Evolutionary conservation across 1,284 basidiomycete species (phyloP), one percentile per base, ranked within the genome.

Genomic region (Trametes sp.): DNA sequence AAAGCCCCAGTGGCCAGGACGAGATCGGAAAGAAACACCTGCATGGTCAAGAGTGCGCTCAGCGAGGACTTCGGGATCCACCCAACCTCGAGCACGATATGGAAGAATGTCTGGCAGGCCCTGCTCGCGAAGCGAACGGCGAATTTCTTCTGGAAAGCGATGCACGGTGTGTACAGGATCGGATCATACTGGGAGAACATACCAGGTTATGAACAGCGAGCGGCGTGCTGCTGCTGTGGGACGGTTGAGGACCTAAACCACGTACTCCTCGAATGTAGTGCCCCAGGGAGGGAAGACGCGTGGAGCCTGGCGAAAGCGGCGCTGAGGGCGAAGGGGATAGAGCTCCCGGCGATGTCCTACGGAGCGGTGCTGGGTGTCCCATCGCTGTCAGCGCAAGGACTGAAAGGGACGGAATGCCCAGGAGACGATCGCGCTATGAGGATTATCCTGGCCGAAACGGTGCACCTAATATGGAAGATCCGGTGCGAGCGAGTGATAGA

Each of bases 141-240:
- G 21, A 42, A 46, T 23, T 55, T 55, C 54, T 16, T 21, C 26
- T 55, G 54, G 54, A 55, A 46, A 24, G 35, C 60, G 0, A 26
- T 65, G 3, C 71, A 72, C 35, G 60, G 50, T 10, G 68, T 66
- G 1, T 66, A 69, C 23, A 65, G 64, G 16, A 45, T 67, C 0
- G 70, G 71, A 1, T 36, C 54, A 0, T 68, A 64, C 62, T 75
- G 72, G 73, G 19, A 54, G 0, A 52, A 62, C 19, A 70, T 71
- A 6, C 61, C 62, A 5, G 62, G 35, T 0, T 69, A 59, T 28
- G 71, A 73, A 51, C 33, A 68, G 1, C 33, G 69, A 21, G 68
- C 49, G 4, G 44, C 29, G 8, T 74, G 73, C 29, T 4, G 1
- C 9, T 14, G 1, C 9, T 51, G 49, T 21, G 31, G 21, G 2